Percentiles rank a stretch among this genome's conserved stretches.
These are phyloP conservation scores for Aspergillus piperis DNA, from an alignment of 2,329 filamentous ascomycete species.

Conservation along the genomic window DNA sequence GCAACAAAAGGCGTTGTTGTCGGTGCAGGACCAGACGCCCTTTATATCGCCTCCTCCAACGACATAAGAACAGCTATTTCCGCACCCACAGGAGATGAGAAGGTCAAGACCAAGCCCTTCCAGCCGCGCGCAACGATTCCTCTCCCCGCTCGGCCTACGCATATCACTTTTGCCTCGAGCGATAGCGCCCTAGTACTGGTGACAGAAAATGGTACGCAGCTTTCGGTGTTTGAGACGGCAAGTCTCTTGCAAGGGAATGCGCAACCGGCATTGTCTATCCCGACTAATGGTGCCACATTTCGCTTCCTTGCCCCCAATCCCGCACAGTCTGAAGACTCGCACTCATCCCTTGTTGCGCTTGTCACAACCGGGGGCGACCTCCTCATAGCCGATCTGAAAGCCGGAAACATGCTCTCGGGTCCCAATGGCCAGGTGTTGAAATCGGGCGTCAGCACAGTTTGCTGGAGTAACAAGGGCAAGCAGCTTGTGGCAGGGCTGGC, in stretches of 20 bases:
- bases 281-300: slow-evolving; percentile 72
- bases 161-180: slow-evolving; percentile 87
- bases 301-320: slow-evolving; percentile 80
- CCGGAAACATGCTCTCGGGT: slow-evolving; percentile 59
- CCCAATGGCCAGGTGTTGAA: slow-evolving; percentile 67
- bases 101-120: slow-evolving; percentile 67
- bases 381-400: slow-evolving; percentile 77
- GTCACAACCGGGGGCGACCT: slow-evolving; percentile 80
- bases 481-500: slow-evolving; percentile 84
- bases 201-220: slow-evolving; percentile 75
- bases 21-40: slow-evolving; percentile 77
- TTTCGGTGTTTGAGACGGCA: slow-evolving; percentile 79
- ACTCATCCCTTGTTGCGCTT: slow-evolving; percentile 71
- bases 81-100: slow-evolving; percentile 57
- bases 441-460: slow-evolving; percentile 75
- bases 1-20: slow-evolving; percentile 78
- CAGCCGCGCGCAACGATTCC: slow-evolving; percentile 71
- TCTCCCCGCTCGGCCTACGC: slow-evolving; percentile 75
- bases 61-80: slow-evolving; percentile 74
- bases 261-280: slow-evolving; percentile 71
- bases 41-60: slow-evolving; percentile 76
- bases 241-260: slow-evolving; percentile 66
- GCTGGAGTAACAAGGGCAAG: slow-evolving; percentile 93
- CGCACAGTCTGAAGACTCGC: slow-evolving; percentile 54
- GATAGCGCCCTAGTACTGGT: slow-evolving; percentile 82